A percentile compares a stretch with the other conserved stretches of the same genome.
Conservation (phyloP, 306 rosid genomes). For the Arachis stenosperma region DNA sequence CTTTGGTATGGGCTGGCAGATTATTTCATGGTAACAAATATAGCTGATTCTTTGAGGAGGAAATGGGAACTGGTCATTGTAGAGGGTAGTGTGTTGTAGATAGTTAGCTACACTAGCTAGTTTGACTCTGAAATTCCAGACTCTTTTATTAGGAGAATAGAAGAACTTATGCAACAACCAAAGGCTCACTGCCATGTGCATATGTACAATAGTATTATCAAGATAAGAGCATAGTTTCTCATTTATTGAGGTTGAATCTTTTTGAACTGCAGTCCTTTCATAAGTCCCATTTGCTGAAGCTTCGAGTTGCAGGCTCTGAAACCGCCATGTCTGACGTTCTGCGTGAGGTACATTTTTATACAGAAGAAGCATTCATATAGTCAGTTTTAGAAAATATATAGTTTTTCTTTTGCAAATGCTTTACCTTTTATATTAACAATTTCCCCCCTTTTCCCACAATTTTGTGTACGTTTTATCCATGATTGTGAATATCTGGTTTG, state of each 20-base stretch:
- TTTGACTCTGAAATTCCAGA: conserved; percentile 6
- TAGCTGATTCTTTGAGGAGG: background rate
- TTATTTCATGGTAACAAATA: conserved; percentile 4
- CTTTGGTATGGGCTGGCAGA: conserved; percentile 19
- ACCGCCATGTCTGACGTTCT: conserved; percentile 99
- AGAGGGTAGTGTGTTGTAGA: conserved; percentile 17
- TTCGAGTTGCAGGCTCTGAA: conserved; percentile 96
- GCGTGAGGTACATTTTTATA: conserved; percentile 66
- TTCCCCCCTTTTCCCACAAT: background rate
- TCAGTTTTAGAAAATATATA: conserved; percentile 25
- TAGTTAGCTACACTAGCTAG: conserved; percentile 36
- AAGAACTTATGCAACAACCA: conserved; percentile 17
- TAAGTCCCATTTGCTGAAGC: conserved; percentile 91
- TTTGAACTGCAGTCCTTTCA: conserved; percentile 76
- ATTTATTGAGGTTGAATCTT: conserved; percentile 34
- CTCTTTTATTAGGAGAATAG: conserved; percentile 24
- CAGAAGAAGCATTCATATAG: conserved; percentile 11
- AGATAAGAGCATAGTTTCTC: conserved; percentile 17
- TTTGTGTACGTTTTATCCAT: background rate
- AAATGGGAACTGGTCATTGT: conserved; percentile 17
- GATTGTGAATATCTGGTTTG: conserved; percentile 2
- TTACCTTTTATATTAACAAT: background rate
- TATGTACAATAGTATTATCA: conserved; percentile 22
- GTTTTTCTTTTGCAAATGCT: background rate
- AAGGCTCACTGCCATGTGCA: conserved; percentile 35